Evolutionary conservation across 2,329 filamentous ascomycete genomes (phyloP).

Genomic region (Fusarium albosuccineum): DNA sequence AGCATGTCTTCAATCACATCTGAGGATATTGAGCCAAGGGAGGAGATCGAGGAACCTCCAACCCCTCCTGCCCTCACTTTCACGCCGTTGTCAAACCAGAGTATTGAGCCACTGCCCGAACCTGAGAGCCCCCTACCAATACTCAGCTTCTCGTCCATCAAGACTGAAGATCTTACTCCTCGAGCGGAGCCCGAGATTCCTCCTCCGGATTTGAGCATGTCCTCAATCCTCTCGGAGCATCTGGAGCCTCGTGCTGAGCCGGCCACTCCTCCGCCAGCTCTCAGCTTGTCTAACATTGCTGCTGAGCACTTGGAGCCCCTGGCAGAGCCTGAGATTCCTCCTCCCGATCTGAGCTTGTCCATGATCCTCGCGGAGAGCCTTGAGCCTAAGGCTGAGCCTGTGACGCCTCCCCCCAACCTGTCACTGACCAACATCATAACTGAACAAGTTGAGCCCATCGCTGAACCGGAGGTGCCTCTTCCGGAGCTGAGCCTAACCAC

Average conservation of each 20-base stretch:
- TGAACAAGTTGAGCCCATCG: constrained; percentile 49
- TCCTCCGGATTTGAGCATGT: constrained; percentile 45
- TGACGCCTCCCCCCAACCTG: constrained; percentile 42
- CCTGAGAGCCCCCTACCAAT: constrained; percentile 50
- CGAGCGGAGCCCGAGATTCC: constrained; percentile 45
- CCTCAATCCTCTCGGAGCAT: constrained; percentile 44
- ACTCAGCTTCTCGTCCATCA: constrained; percentile 56
- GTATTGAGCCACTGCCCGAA: constrained; percentile 57
- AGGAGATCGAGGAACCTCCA: constrained; percentile 51
- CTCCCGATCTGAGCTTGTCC: constrained; percentile 36
- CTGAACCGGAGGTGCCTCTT: constrained; percentile 22
- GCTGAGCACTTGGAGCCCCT: constrained; percentile 47
- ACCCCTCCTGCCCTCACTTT: constrained; percentile 52
- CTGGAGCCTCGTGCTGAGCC: constrained; percentile 49
- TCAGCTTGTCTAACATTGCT: constrained; percentile 45
- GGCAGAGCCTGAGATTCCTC: constrained; percentile 28
- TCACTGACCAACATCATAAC: constrained; percentile 48
- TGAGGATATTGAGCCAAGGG: constrained; percentile 59
- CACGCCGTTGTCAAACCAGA: constrained; percentile 52
- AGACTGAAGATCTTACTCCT: constrained; percentile 51
- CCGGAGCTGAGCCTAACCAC: background rate
- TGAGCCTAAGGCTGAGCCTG: constrained; percentile 45
- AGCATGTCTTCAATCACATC: constrained; percentile 60
- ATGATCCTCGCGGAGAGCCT: constrained; percentile 45
- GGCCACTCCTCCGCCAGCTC: constrained; percentile 35